Base-by-base conservation (phyloP, 805 yeast species). In the Barnettozyma populi region DNA sequence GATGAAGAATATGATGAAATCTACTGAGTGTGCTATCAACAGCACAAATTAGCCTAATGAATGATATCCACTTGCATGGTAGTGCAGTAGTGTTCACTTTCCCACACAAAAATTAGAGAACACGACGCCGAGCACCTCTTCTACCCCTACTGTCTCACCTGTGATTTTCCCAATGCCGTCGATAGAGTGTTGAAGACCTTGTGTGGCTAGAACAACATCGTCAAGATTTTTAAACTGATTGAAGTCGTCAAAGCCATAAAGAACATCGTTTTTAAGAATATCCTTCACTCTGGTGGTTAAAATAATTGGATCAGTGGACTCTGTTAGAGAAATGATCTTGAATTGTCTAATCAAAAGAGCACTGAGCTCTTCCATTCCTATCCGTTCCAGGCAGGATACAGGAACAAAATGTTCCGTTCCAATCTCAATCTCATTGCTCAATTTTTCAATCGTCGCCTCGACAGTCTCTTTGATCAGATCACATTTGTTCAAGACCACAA, bases 101-200 rank as follows among this genome's bases (percentile, higher is more conserved):
- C 99, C 99, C 20, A 94, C 89, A 65, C 99, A 94, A 63, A 94
- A 94, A 52, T 81, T 85, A 2, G 96, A 82, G 61, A 94, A 94
- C 0, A 94, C 94, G 1, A 87, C 92, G 1, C 94, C 97, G 5
- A 94, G 69, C 0, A 94, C 81, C 60, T 94, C 98, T 56, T 94
- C 97, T 0, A 90, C 75, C 0, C 95, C 96, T 13, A 92, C 80
- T 0, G 88, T 78, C 36, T 86, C 86, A 1, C 98, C 99, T 0
- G 97, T 90, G 23, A 94, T 86, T 59, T 83, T 86, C 0, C 97
- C 97, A 35, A 94, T 85, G 0, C 97, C 97, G 13, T 84, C 89
- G 18, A 84, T 80, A 1, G 96, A 81, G 43, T 75, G 75, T 43
- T 76, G 75, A 36, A 94, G 70, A 47, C 85, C 82, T 50, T 92